Evolutionary conservation across 202 grass and related monocot genomes (phyloP).

Genomic region (Musa balbisiana): DNA sequence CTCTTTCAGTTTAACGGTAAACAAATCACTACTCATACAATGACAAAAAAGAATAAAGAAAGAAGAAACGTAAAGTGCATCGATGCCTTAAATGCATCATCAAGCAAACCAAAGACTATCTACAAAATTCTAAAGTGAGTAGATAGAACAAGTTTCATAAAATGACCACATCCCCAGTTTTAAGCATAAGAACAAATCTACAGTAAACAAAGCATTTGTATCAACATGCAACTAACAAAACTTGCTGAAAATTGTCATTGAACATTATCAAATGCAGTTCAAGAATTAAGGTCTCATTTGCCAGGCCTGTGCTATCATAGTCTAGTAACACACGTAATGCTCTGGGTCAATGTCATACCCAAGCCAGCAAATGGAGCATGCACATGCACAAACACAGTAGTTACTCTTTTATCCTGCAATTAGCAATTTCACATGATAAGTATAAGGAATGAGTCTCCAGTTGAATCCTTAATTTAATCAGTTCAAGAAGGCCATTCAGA

Average conservation of each 20-base stretch:
- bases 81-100: not conserved
- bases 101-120: not conserved
- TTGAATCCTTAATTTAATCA: not conserved
- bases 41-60: not conserved
- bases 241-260: too few species aligned
- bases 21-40: not conserved
- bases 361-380: not conserved
- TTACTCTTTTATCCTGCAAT: not conserved
- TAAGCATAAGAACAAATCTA: not conserved
- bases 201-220: not conserved
- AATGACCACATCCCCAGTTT: not conserved
- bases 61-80: not conserved
- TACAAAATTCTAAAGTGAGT: not conserved
- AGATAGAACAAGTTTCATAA: not conserved
- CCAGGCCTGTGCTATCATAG: not conserved
- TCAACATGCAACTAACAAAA: not conserved
- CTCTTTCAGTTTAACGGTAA: slow-evolving; percentile 11
- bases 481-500: not conserved
- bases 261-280: too few species aligned
- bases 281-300: not conserved
- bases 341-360: not conserved
- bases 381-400: not conserved
- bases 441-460: not conserved
- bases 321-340: not conserved
- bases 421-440: not conserved